Evolutionary conservation across 768 basidiomycete genomes (phyloP).

Genomic region (Phylloporus sp.): DNA sequence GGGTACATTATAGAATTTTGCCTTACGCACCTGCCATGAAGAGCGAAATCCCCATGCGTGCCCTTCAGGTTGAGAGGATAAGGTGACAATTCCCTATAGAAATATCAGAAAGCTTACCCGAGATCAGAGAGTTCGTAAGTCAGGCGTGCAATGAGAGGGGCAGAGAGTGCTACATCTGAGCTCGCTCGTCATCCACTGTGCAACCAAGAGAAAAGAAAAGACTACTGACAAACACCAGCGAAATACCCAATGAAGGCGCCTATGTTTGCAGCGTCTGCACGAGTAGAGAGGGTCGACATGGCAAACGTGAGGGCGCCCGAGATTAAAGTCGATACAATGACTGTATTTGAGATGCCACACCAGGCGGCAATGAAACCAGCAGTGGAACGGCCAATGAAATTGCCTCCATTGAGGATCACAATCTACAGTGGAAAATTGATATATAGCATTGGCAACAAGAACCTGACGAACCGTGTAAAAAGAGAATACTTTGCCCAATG

Average conservation of each 20-base stretch:
- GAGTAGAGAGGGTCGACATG: conserved; percentile 37
- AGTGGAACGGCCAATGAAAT: conserved; percentile 34
- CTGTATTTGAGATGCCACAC: conserved; percentile 43
- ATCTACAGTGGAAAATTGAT: conserved; percentile 23
- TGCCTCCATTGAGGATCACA: conserved; percentile 36
- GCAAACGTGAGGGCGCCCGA: conserved; percentile 41
- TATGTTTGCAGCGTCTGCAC: conserved; percentile 36
- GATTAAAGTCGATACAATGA: conserved; percentile 34
- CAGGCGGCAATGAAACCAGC: conserved; percentile 36
- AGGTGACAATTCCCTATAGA: background rate
- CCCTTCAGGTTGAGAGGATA: conserved; percentile 10
- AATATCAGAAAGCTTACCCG: conserved; percentile 29
- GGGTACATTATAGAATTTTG: background rate
- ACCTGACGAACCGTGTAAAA: conserved; percentile 48
- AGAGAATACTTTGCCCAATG: conserved; percentile 41
- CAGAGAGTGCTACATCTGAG: conserved; percentile 37
- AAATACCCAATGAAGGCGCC: conserved; percentile 47
- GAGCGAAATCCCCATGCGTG: conserved; percentile 48
- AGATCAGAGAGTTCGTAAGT: conserved; percentile 46
- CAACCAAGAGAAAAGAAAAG: background rate
- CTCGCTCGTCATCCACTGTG: background rate
- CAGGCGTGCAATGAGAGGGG: conserved; percentile 42
- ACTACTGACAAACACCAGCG: conserved; percentile 40
- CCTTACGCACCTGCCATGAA: conserved; percentile 38
- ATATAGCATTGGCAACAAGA: background rate